Conservation (phyloP, 129 eudicot genomes). For the Centrapalus pauciflorus region DNA sequence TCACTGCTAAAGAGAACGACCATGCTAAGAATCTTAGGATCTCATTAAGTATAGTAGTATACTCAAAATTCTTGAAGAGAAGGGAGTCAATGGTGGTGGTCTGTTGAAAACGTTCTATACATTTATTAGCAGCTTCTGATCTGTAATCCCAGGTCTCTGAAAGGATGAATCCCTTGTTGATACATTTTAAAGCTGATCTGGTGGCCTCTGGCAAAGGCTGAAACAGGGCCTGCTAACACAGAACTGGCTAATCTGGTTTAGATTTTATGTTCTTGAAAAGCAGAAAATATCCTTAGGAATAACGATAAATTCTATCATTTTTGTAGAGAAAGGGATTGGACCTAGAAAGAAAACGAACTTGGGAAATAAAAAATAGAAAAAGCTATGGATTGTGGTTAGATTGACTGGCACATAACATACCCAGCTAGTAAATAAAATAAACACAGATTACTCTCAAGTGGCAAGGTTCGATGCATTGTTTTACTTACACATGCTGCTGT, state of each 20-base stretch:
- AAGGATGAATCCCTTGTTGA: no score
- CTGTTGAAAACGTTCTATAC: no score
- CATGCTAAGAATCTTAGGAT: neutral
- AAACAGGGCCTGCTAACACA: no score
- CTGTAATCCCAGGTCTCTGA: no score
- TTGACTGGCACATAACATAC: no score
- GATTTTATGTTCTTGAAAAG: no score
- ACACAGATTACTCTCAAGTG: neutral
- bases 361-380: neutral
- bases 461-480: neutral
- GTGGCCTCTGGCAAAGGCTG: no score
- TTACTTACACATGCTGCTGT: slow-evolving; percentile 6
- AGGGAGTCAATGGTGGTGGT: no score
- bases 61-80: no score
- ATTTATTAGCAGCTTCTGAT: no score
- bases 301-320: no score
- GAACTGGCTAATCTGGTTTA: neutral
- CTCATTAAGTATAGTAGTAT: neutral
- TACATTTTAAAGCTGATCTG: no score
- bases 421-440: neutral
- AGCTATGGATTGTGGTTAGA: neutral
- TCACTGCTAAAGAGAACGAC: slow-evolving; percentile 2
- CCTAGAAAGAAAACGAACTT: neutral
- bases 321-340: neutral
- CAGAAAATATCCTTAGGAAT: neutral